Conservation (phyloP, 495 filamentous ascomycete species). For the Jackrogersella multiformis region DNA sequence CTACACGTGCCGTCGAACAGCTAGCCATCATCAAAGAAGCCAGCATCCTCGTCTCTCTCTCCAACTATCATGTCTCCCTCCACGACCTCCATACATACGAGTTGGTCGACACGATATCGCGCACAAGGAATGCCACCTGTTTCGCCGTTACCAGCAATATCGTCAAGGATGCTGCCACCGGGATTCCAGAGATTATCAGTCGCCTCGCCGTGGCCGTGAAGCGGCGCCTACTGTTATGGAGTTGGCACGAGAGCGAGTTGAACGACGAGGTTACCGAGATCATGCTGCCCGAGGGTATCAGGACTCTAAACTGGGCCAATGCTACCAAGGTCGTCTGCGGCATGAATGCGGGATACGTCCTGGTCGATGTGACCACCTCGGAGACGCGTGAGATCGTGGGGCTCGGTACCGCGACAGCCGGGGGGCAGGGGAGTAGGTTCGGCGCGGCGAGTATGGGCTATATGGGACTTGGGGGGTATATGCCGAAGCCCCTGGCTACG, state of each 20-base stretch:
- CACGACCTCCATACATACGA: slow-evolving; percentile 88
- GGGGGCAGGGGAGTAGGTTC: slow-evolving; percentile 71
- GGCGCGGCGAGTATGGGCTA: slow-evolving; percentile 81
- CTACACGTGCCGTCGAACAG: slow-evolving; percentile 85
- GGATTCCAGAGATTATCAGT: slow-evolving; percentile 89
- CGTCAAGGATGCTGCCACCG: slow-evolving; percentile 84
- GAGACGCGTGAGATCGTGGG: slow-evolving; percentile 79
- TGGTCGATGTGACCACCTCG: slow-evolving; percentile 82
- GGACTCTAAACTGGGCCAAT: slow-evolving; percentile 88
- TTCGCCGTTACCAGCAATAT: slow-evolving; percentile 97
- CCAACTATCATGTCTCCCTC: slow-evolving; percentile 85
- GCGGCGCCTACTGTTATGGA: slow-evolving; percentile 87
- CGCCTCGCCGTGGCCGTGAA: slow-evolving; percentile 91
- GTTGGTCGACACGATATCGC: slow-evolving; percentile 73
- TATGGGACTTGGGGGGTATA: slow-evolving; percentile 89
- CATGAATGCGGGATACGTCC: slow-evolving; percentile 85
- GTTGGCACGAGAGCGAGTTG: slow-evolving; percentile 95
- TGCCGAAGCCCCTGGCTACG: slow-evolving; percentile 88
- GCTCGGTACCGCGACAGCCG: slow-evolving; percentile 73
- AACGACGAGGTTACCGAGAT: slow-evolving; percentile 77
- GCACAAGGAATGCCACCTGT: slow-evolving; percentile 85
- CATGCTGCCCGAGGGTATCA: slow-evolving; percentile 77
- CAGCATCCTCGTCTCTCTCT: slow-evolving; percentile 86
- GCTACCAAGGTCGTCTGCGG: slow-evolving; percentile 86
- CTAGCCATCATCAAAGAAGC: slow-evolving; percentile 95